phyloP scores from a whole-genome alignment of 106 monocot genomes.

The Cymbidium sinense region DNA sequence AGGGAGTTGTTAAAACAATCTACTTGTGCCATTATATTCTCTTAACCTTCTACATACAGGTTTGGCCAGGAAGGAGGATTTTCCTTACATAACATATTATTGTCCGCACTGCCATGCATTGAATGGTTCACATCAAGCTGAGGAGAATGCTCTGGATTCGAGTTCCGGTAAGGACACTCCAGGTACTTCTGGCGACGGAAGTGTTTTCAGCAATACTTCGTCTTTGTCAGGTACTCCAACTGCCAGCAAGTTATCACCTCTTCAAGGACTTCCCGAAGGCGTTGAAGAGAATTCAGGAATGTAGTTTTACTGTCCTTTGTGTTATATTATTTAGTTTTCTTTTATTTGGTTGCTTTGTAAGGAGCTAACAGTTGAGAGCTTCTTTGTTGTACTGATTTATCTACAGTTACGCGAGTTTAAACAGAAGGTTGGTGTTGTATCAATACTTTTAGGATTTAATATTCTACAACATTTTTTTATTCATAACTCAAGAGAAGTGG shows the following conservation, averaged over 20 bases:
- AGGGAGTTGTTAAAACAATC: neutral
- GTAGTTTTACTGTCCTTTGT: neutral
- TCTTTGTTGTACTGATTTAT: neutral
- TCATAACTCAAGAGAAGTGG: too few species aligned
- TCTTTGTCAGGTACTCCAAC: slow-evolving; percentile 11
- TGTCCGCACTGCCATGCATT: slow-evolving; percentile 82
- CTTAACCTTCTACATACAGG: slow-evolving; percentile 28
- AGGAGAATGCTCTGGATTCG: slow-evolving; percentile 19
- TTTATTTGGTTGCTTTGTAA: neutral
- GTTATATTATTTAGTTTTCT: neutral
- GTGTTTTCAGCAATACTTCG: slow-evolving; percentile 8
- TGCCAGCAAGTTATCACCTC: slow-evolving; percentile 6
- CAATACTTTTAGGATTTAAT: neutral
- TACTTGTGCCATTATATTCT: neutral
- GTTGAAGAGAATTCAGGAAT: neutral
- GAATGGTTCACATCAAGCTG: slow-evolving; percentile 50
- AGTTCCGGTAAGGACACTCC: slow-evolving; percentile 21
- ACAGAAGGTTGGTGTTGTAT: neutral
- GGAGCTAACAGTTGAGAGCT: neutral
- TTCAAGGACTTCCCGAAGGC: slow-evolving; percentile 14
- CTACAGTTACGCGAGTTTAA: neutral
- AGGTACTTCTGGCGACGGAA: slow-evolving; percentile 8
- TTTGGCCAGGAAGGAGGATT: slow-evolving; percentile 87
- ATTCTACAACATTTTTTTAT: neutral
- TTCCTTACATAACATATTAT: slow-evolving; percentile 75